A percentile compares a stretch with the other conserved stretches of the same genome.
Conservation (phyloP, 768 basidiomycete genomes). For the Kwoniella bestiolae region DNA sequence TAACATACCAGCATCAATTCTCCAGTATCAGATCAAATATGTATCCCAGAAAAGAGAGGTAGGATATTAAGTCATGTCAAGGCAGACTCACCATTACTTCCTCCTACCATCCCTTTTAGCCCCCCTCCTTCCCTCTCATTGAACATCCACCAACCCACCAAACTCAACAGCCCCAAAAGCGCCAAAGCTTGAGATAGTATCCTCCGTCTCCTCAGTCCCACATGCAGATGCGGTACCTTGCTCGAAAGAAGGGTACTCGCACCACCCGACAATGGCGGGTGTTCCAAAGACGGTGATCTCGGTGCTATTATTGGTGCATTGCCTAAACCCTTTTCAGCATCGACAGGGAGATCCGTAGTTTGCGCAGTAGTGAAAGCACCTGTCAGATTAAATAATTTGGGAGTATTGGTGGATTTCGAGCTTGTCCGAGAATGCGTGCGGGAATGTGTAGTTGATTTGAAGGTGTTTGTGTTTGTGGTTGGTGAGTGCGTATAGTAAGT, state of each 20-base stretch:
- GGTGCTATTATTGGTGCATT: background rate
- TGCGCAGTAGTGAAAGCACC: background rate
- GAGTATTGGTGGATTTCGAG: background rate
- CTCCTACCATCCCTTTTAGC: background rate
- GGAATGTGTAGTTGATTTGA: conserved; percentile 1
- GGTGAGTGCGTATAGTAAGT: background rate
- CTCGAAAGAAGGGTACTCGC: background rate
- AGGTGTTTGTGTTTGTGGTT: background rate
- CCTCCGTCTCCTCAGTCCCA: conserved; percentile 20
- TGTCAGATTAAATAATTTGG: background rate
- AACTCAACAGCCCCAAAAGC: conserved; percentile 6
- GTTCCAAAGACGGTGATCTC: background rate
- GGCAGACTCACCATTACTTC: background rate
- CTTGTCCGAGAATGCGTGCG: conserved; percentile 6
- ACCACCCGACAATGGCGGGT: too few relatives aligned
- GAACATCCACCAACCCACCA: conserved; percentile 16
- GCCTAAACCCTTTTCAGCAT: background rate
- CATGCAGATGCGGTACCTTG: conserved; percentile 16
- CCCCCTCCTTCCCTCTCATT: background rate
- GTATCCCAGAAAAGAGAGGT: too few relatives aligned
- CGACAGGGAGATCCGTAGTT: too few relatives aligned
- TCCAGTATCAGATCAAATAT: too few relatives aligned
- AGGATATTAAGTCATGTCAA: too few relatives aligned
- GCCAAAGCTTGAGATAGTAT: conserved; percentile 12
- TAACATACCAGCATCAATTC: background rate